Evolutionary conservation across 257 asterid genomes (phyloP).

Genomic region (Solanum appendiculatum): DNA sequence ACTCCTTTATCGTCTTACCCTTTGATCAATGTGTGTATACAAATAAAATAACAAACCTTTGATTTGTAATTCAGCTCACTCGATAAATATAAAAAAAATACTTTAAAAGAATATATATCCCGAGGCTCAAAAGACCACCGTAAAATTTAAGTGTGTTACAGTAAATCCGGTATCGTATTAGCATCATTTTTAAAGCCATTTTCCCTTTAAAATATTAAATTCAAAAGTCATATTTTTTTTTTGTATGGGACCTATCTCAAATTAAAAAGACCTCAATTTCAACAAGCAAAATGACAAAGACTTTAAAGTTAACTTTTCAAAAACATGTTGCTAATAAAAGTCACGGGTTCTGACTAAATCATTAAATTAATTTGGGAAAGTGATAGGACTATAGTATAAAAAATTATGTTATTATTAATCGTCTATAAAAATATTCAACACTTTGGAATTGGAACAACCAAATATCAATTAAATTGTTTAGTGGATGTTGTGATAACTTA

Average conservation of each 20-base stretch:
- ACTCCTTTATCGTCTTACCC: too few relatives aligned
- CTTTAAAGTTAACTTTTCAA: neutral
- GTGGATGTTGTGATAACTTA: neutral
- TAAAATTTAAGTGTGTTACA: neutral
- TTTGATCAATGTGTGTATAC: too few relatives aligned
- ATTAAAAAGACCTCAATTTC: too few relatives aligned
- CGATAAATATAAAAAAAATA: too few relatives aligned
- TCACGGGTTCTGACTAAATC: neutral
- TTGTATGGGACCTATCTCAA: too few relatives aligned
- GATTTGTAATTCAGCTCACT: too few relatives aligned
- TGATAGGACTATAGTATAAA: neutral
- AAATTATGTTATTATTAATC: neutral
- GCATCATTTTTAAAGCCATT: neutral
- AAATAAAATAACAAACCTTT: too few relatives aligned
- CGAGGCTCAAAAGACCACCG: too few relatives aligned
- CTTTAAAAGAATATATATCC: too few relatives aligned
- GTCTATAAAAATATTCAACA: neutral
- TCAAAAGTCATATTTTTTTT: too few relatives aligned
- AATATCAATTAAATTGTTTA: neutral
- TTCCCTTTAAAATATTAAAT: neutral
- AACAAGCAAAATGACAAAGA: neutral
- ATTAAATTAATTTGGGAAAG: neutral
- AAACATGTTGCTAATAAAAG: neutral
- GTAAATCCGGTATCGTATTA: too few relatives aligned
- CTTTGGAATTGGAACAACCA: neutral